phyloP scores from a whole-genome alignment of 2,329 filamentous ascomycete genomes.

The Aspergillus sp. region DNA sequence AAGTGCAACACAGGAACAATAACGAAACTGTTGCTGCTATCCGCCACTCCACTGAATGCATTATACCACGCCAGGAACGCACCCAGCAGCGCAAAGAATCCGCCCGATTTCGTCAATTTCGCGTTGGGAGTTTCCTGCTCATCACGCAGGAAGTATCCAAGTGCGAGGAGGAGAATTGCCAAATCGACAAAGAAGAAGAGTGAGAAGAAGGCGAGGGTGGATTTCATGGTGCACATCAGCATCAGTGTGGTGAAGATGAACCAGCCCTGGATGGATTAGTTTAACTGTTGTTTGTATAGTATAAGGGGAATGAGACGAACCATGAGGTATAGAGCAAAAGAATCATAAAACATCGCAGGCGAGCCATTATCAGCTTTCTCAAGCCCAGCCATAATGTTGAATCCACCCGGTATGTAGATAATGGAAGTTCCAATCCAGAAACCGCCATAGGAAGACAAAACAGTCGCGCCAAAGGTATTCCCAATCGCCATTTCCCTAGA shows the following conservation, averaged over 20 bases:
- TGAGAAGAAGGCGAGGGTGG: slow-evolving; percentile 66
- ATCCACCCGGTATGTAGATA: slow-evolving; percentile 59
- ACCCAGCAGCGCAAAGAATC: slow-evolving; percentile 49
- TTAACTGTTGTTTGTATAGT: not conserved
- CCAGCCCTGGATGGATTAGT: no score
- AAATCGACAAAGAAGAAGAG: slow-evolving; percentile 70
- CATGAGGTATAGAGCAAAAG: slow-evolving; percentile 65
- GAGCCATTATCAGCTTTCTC: slow-evolving; percentile 23
- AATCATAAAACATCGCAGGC: slow-evolving; percentile 47
- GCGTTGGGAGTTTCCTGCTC: slow-evolving; percentile 7
- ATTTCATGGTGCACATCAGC: slow-evolving; percentile 65
- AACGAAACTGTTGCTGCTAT: slow-evolving; percentile 41
- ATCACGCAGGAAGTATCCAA: slow-evolving; percentile 46
- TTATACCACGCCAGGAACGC: slow-evolving; percentile 54
- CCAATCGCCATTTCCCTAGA: slow-evolving; percentile 71
- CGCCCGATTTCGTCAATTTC: slow-evolving; percentile 38
- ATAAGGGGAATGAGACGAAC: slow-evolving; percentile 23
- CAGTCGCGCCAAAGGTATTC: slow-evolving; percentile 75
- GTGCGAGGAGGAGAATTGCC: slow-evolving; percentile 65
- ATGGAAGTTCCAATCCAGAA: slow-evolving; percentile 73
- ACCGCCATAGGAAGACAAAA: slow-evolving; percentile 69
- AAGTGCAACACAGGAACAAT: slow-evolving; percentile 19
- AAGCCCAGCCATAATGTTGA: slow-evolving; percentile 52
- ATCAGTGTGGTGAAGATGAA: slow-evolving; percentile 73
- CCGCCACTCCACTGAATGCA: slow-evolving; percentile 51